A percentile compares a stretch with the other conserved stretches of the same genome.
Conservation (phyloP, 2,329 filamentous ascomycete genomes). For the Venturia aucupariae region DNA sequence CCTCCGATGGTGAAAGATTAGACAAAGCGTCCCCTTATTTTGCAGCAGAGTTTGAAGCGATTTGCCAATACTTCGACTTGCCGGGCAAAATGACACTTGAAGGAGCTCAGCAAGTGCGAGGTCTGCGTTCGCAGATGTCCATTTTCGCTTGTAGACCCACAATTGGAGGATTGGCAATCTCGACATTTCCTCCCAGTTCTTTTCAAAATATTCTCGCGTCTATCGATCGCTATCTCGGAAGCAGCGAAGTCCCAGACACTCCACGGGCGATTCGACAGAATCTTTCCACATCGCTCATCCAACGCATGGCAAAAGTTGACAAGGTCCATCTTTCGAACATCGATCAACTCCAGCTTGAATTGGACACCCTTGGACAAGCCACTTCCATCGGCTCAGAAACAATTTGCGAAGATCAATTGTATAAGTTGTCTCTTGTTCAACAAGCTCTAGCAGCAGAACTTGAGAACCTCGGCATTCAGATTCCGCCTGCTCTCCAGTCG, state of each 20-base stretch:
- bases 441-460: conserved; percentile 17
- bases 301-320: conserved; percentile 18
- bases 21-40: conserved; percentile 33
- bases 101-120: background rate
- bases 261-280: conserved; percentile 1
- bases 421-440: conserved; percentile 24
- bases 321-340: conserved; percentile 32
- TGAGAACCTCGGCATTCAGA: conserved; percentile 8
- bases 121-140: background rate
- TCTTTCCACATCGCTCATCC: background rate
- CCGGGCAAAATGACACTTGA: background rate
- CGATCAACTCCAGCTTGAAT: conserved; percentile 32
- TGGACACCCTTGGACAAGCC: conserved; percentile 29
- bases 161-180: background rate
- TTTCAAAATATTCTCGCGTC: background rate
- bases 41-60: conserved; percentile 34
- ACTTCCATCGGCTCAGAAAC: conserved; percentile 26
- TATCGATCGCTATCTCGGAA: conserved; percentile 8
- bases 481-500: background rate
- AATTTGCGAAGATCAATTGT: conserved; percentile 25
- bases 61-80: conserved; percentile 37
- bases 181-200: background rate
- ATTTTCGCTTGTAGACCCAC: conserved; percentile 5
- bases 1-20: background rate
- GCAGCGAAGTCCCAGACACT: background rate